Conservation (phyloP, 139 green algal genomes). For the Asterochloris erici region DNA sequence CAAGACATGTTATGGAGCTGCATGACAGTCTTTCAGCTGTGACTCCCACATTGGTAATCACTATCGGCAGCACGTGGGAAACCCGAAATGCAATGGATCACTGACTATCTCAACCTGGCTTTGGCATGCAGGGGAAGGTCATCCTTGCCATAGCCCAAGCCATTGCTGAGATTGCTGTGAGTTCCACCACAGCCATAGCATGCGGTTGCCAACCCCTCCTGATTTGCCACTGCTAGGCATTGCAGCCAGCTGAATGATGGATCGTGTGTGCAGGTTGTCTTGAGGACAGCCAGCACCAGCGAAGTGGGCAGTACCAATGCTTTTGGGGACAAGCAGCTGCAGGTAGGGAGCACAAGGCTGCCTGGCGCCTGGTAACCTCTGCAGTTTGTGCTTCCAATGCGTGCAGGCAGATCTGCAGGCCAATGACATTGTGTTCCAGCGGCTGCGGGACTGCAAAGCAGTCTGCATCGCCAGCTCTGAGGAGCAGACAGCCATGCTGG, state of each 20-base stretch:
- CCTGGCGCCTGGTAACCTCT: not conserved
- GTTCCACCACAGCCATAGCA: no score
- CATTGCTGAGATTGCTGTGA: not conserved
- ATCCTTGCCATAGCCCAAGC: not conserved
- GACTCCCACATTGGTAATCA: no score
- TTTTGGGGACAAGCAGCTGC: conserved; percentile 63
- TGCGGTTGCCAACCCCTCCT: no score
- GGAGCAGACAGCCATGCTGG: conserved; percentile 54
- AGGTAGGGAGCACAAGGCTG: conserved; percentile 18
- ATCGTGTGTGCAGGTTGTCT: not conserved
- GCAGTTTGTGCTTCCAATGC: not conserved
- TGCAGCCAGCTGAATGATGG: no score
- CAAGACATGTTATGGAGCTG: no score
- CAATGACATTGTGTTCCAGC: conserved; percentile 62
- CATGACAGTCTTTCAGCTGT: no score
- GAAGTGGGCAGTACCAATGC: conserved; percentile 29
- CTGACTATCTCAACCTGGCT: not conserved
- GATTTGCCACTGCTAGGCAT: no score
- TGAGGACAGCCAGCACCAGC: not conserved
- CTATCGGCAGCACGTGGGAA: no score
- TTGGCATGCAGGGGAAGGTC: not conserved
- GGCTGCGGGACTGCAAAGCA: conserved; percentile 43
- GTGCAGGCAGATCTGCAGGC: conserved; percentile 63
- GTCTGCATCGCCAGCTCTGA: conserved; percentile 71
- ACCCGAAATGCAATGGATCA: no score